A percentile compares a stretch with the other conserved stretches of the same genome.
phyloP scores from a whole-genome alignment of 2,329 filamentous ascomycete genomes.

The Diaporthe citri region DNA sequence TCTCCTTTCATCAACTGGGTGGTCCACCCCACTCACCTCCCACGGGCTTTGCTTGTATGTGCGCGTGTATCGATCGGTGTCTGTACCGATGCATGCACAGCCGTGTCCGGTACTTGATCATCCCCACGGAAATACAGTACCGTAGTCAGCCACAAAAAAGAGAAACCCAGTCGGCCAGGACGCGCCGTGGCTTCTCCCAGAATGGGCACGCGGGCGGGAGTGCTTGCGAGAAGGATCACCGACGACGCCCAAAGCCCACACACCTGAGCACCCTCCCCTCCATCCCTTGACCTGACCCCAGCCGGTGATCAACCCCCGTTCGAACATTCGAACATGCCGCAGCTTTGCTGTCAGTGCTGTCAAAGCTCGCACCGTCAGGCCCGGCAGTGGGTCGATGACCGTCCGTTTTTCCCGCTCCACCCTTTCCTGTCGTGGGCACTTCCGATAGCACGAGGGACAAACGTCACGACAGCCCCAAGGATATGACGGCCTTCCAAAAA shows the following conservation, averaged over 20 bases:
- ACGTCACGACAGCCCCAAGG: neutral
- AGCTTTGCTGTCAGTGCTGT: slow-evolving; percentile 27
- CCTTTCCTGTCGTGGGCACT: neutral
- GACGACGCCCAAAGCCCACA: slow-evolving; percentile 11
- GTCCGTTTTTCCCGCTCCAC: slow-evolving; percentile 15
- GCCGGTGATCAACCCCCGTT: slow-evolving; percentile 14
- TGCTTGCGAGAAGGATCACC: slow-evolving; percentile 12
- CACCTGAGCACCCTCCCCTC: neutral
- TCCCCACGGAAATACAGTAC: neutral
- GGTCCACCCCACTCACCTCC: neutral
- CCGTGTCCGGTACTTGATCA: neutral
- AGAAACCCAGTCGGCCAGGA: neutral
- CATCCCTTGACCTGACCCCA: slow-evolving; percentile 26
- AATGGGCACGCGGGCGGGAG: neutral
- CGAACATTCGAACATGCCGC: slow-evolving; percentile 17
- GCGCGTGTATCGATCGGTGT: neutral
- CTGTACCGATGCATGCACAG: neutral
- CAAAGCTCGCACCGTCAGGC: slow-evolving; percentile 21
- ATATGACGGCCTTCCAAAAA: neutral
- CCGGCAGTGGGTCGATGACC: slow-evolving; percentile 26
- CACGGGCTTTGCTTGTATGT: neutral
- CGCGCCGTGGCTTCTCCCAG: neutral
- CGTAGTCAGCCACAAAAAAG: neutral
- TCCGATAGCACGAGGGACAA: neutral
- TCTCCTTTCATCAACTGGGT: slow-evolving; percentile 19